Evolutionary conservation across 2,329 filamentous ascomycete species (phyloP).

Genomic region (Parasarocladium wereldwijsianum): DNA sequence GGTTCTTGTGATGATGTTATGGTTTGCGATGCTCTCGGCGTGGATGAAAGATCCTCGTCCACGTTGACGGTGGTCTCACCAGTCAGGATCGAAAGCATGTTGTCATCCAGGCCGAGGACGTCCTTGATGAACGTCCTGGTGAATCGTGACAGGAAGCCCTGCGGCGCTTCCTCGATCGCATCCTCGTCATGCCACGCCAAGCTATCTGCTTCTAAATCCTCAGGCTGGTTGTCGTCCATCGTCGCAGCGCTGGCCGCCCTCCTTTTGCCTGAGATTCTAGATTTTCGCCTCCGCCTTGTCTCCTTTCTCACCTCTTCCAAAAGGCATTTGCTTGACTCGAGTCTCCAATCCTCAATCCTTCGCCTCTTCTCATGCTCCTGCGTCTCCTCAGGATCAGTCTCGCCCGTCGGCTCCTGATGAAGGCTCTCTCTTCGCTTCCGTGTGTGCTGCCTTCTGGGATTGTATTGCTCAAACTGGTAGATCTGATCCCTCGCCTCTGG

Average conservation of each 20-base stretch:
- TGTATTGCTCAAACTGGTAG: constrained; percentile 79
- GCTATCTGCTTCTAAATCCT: no score
- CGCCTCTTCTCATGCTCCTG: constrained; percentile 62
- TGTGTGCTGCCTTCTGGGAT: constrained; percentile 55
- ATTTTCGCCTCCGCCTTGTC: constrained; percentile 54
- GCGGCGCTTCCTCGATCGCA: constrained; percentile 29
- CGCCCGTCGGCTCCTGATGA: constrained; percentile 32
- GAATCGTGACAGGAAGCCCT: constrained; percentile 66
- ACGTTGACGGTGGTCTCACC: constrained; percentile 57
- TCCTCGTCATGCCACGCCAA: constrained; percentile 40
- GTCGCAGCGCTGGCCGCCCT: constrained; percentile 11
- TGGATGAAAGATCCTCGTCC: constrained; percentile 30
- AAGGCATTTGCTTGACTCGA: constrained; percentile 77
- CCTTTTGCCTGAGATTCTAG: constrained; percentile 31
- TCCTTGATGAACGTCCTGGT: constrained; percentile 79
- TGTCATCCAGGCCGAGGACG: constrained; percentile 81
- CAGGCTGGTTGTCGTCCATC: constrained; percentile 11
- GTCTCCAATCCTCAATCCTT: constrained; percentile 80
- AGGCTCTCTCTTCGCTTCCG: constrained; percentile 37
- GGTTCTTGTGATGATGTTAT: constrained; percentile 7
- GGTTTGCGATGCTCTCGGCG: constrained; percentile 26
- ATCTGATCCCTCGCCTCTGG: constrained; percentile 63
- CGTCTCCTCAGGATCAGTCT: constrained; percentile 36
- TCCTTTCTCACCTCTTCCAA: constrained; percentile 82
- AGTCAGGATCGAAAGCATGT: constrained; percentile 69